Base-by-base conservation (phyloP, 192 early-diverging fungal species). In the Coemansia sp. region DNA sequence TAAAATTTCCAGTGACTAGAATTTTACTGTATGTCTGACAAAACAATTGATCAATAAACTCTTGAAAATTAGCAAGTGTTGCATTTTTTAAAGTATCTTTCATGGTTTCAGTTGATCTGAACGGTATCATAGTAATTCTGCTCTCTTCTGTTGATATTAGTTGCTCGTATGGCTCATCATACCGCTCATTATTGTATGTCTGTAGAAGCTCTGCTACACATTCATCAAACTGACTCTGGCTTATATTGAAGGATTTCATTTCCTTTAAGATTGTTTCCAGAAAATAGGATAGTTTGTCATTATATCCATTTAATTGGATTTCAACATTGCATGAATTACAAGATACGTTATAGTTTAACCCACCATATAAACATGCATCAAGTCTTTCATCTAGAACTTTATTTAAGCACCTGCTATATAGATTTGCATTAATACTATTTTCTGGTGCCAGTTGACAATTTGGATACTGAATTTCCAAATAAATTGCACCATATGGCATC, bases 1-100 rank as follows among this genome's bases (percentile, higher is more conserved):
- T 59, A 43, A 91, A 75, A 64, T 98, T 93, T 57, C 96, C 96
- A 57, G 88, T 84, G 5, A 92, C 85, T 4, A 93, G 75, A 9
- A 87, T 85, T 69, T 94, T 93, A 5, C 89, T 67, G 69, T 84
- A 85, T 51, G 92, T 66, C 23, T 17, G 21, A 12, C 11, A 0
- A 54, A 54, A 54, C 14, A 23, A 0, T 1, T 22, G 25, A 11
- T 29, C 23, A 54, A 54, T 22, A 1, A 12, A 25, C 3, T 22
- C 21, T 23, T 54, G 52, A 1, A 29, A 11, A 54, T 25, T 23
- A 3, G 6, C 52, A n/a, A 25, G 8, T 10, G 15, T 51, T 10
- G 3, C 49, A 10, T 22, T 0, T 3, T 22, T 12, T 2, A 25
- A 11, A 3, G 14, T 22, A 14, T 54, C 9, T 23, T 22, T 15